A percentile compares a stretch with the other conserved stretches of the same genome.
Evolutionary conservation across 1,139 yeast genomes (phyloP).

Genomic region (Pichia terricola): DNA sequence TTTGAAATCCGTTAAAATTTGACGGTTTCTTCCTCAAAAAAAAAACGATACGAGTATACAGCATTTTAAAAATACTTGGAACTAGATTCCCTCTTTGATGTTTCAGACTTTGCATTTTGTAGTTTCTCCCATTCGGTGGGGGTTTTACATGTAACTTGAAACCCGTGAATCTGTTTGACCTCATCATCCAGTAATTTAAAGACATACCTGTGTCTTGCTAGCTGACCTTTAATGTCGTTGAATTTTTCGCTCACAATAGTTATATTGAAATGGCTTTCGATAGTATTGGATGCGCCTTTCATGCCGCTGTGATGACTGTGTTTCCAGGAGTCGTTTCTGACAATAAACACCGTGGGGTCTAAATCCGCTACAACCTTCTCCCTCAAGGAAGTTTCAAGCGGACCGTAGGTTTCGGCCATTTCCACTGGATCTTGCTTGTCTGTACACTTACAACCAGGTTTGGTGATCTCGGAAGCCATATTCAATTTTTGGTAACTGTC

Average conservation of each 20-base stretch:
- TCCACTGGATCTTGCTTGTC: slow-evolving; percentile 3
- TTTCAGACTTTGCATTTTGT: neutral
- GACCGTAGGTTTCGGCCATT: slow-evolving; percentile 9
- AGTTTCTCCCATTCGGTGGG: slow-evolving; percentile 41
- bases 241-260: slow-evolving; percentile 67
- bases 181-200: slow-evolving; percentile 53
- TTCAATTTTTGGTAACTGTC: too few species aligned
- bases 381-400: slow-evolving; percentile 39
- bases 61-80: neutral
- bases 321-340: slow-evolving; percentile 76
- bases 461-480: neutral
- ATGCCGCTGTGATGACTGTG: slow-evolving; percentile 87
- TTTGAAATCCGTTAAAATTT: too few species aligned
- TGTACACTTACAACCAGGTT: slow-evolving; percentile 9
- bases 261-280: slow-evolving; percentile 76
- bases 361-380: slow-evolving; percentile 38
- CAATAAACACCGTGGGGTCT: slow-evolving; percentile 42
- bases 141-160: slow-evolving; percentile 80
- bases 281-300: slow-evolving; percentile 59
- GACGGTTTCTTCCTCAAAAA: too few species aligned
- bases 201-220: slow-evolving; percentile 61
- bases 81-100: neutral
- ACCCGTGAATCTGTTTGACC: slow-evolving; percentile 65
- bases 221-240: slow-evolving; percentile 51
- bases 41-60: too few species aligned